A percentile compares a stretch with the other conserved stretches of the same genome.
Evolutionary conservation across 2,329 filamentous ascomycete species (phyloP).

Genomic region (Stromatinia cepivora): DNA sequence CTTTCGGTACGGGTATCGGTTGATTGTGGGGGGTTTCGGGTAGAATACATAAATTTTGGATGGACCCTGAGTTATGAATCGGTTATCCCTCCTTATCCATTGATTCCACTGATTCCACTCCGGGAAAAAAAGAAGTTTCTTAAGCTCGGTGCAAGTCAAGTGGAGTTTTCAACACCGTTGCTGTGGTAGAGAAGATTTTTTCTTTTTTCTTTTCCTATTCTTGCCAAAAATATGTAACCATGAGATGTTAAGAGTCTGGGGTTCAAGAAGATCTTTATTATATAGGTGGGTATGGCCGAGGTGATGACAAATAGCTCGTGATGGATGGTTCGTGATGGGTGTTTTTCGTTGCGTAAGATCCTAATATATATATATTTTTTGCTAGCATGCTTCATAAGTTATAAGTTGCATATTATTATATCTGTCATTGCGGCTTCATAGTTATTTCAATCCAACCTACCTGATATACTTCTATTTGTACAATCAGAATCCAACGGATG

Average conservation of each 20-base stretch:
- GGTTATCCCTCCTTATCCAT: background rate
- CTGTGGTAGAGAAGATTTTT: constrained; percentile 20
- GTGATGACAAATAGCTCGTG: constrained; percentile 16
- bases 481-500: too few relatives aligned
- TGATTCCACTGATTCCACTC: background rate
- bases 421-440: background rate
- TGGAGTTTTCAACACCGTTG: constrained; percentile 10
- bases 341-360: background rate
- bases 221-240: background rate
- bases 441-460: background rate
- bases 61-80: constrained; percentile 5
- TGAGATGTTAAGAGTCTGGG: background rate
- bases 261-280: constrained; percentile 8
- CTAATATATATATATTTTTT: background rate
- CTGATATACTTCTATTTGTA: background rate
- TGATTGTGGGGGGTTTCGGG: constrained; percentile 6
- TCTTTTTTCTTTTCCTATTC: background rate
- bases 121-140: constrained; percentile 12
- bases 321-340: constrained; percentile 5
- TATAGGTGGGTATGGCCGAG: constrained; percentile 11
- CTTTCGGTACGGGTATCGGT: background rate
- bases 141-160: constrained; percentile 8
- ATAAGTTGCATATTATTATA: background rate
- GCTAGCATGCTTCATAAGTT: background rate
- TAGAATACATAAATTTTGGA: background rate